phyloP scores from a whole-genome alignment of 1,139 yeast genomes.

The Yarrowia galli region DNA sequence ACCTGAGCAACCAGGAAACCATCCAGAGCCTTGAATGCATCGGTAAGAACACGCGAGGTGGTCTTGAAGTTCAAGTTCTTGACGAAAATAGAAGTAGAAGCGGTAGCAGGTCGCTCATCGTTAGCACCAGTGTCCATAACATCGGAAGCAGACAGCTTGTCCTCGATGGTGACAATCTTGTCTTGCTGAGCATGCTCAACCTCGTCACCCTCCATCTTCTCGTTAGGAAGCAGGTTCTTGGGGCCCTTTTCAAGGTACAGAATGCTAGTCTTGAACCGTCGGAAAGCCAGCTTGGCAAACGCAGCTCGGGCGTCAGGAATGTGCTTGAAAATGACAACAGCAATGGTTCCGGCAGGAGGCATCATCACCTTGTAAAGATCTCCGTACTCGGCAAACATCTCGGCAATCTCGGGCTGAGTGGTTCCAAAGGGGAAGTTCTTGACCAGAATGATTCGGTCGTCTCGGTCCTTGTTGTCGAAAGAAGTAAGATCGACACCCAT shows the following conservation, averaged over 20 bases:
- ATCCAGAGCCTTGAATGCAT: conserved; percentile 69
- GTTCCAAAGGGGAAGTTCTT: conserved; percentile 93
- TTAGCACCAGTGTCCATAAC: conserved; percentile 49
- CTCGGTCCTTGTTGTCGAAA: conserved; percentile 75
- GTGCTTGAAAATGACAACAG: conserved; percentile 90
- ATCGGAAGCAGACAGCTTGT: conserved; percentile 43
- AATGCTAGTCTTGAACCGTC: conserved; percentile 84
- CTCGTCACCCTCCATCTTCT: conserved; percentile 47
- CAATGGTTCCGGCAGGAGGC: conserved; percentile 98
- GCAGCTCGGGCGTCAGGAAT: conserved; percentile 88
- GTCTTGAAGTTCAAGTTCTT: conserved; percentile 92
- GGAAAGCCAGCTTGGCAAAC: conserved; percentile 83
- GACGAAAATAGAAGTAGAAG: conserved; percentile 75
- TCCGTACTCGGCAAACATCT: conserved; percentile 80
- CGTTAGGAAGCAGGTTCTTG: conserved; percentile 64
- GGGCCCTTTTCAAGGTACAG: conserved; percentile 95
- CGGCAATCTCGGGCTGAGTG: conserved; percentile 77
- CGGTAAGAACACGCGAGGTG: conserved; percentile 62
- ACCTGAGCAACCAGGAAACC: conserved; percentile 83
- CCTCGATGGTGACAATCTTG: conserved; percentile 49
- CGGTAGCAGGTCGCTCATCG: conserved; percentile 46
- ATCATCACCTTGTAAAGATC: conserved; percentile 78
- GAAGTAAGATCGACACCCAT: conserved; percentile 84
- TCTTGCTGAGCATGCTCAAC: conserved; percentile 53
- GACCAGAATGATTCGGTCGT: conserved; percentile 79